Base-by-base conservation (phyloP, 2,329 filamentous ascomycete genomes). In the Pestalotiopsis sp. region DNA sequence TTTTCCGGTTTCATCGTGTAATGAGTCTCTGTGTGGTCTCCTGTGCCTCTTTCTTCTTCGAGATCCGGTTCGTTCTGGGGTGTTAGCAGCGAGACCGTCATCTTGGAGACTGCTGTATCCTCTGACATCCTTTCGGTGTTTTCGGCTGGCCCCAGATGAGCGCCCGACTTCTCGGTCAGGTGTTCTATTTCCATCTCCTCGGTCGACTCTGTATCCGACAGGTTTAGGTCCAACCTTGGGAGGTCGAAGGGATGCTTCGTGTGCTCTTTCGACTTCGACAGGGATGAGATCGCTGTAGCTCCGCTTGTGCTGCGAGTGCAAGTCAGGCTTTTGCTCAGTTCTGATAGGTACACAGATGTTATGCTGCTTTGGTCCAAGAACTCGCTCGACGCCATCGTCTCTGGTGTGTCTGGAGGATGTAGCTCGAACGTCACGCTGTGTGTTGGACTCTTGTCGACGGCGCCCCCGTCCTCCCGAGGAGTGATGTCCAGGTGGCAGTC, bases 211-310 rank as follows among this genome's bases (percentile, higher is more conserved):
- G 68, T 69, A 36, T 68, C 70, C 66, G 69, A 71, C 60, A 49
- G 78, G 70, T 60, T 76, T 73, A 72, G 76, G 68, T 66, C 75
- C 70, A 72, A 72, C 67, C 65, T 76, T 68, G 49, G 78, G 72
- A 67, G 75, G 69, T 72, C 74, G 65, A 70, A 70, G 68, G 71
- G 73, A 71, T 73, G 72, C 66, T 68, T 80, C 76, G 70, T 78
- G 61, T 69, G 72, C 69, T 67, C 72, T 72, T 67, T 80, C 75
- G 63, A 74, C 66, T 67, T 79, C 75, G 72, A 80, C 75, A 68
- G 81, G 77, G 70, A 82, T 79, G 74, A 80, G 75, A 69, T 82
- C 79, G 69, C 78, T 81, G 74, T 79, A 79, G 73, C 75, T 79
- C 41, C 70, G 71, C 67, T 73, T 72, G 23, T 62, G 69, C 58